A percentile compares a stretch with the other conserved stretches of the same genome.
Evolutionary conservation across 192 early-diverging fungal species (phyloP).

Genomic region (Coemansia sp.): DNA sequence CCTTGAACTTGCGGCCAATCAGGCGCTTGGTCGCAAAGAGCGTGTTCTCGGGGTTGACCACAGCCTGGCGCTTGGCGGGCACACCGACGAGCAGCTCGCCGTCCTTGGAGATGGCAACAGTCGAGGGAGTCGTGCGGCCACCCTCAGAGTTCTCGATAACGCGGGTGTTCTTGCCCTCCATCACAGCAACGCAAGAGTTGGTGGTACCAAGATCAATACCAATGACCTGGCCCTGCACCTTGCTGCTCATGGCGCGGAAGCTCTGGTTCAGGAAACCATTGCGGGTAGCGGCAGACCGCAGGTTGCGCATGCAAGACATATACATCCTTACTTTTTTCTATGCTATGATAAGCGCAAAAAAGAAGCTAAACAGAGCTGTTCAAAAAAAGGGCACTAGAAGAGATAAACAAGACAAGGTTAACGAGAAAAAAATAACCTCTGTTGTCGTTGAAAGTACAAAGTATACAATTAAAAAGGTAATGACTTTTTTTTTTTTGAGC

Average conservation of each 20-base stretch:
- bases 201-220: slow-evolving; percentile 99
- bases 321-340: slow-evolving; percentile 28
- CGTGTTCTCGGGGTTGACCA: slow-evolving; percentile 98
- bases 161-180: slow-evolving; percentile 96
- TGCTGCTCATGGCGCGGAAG: slow-evolving; percentile 53
- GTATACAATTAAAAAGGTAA: too few species aligned
- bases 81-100: slow-evolving; percentile 93
- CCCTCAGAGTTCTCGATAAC: slow-evolving; percentile 99
- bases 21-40: slow-evolving; percentile 96
- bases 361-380: too few species aligned
- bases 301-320: slow-evolving; percentile 50
- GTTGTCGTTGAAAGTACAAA: too few species aligned
- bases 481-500: too few species aligned
- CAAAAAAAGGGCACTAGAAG: too few species aligned
- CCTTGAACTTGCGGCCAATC: slow-evolving; percentile 91
- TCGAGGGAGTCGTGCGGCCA: slow-evolving; percentile 93
- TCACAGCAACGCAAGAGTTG: slow-evolving; percentile 98
- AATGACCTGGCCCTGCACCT: slow-evolving; percentile 79
- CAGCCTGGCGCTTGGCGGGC: slow-evolving; percentile 97
- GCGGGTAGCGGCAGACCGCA: slow-evolving; percentile 40
- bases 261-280: slow-evolving; percentile 24
- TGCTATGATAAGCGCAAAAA: too few species aligned
- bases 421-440: neutral
- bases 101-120: slow-evolving; percentile 95
- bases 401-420: slow-evolving; percentile 4